phyloP scores from a whole-genome alignment of 2,329 filamentous ascomycete genomes.

The Neofusicoccum cordaticola region DNA sequence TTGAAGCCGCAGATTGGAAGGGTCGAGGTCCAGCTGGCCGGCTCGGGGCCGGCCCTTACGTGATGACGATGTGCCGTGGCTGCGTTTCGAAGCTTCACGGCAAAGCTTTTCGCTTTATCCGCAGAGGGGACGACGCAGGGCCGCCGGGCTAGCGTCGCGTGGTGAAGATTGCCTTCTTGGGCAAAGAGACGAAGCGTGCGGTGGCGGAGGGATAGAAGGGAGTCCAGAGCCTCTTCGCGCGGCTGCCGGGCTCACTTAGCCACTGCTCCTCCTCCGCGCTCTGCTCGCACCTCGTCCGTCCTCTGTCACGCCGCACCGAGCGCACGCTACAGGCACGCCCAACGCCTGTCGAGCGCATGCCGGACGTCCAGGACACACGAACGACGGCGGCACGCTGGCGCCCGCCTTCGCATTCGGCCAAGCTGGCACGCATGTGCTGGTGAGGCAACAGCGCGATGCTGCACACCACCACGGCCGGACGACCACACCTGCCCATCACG shows the following conservation, averaged over 20 bases:
- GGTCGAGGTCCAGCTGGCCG: no score
- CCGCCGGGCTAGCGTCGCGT: background rate
- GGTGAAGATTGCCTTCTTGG: background rate
- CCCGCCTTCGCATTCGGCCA: no score
- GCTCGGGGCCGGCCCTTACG: background rate
- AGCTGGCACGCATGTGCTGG: no score
- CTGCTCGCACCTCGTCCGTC: background rate
- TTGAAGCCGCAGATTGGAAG: background rate
- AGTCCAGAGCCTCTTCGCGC: background rate
- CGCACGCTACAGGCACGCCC: no score
- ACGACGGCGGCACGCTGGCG: no score
- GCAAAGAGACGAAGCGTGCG: background rate
- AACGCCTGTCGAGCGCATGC: no score
- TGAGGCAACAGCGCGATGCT: background rate
- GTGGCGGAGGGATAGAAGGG: background rate
- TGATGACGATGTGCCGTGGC: background rate
- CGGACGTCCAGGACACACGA: no score
- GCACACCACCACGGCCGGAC: background rate
- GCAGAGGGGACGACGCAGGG: background rate
- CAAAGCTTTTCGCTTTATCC: background rate
- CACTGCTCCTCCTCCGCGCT: no score
- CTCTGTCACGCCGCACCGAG: background rate
- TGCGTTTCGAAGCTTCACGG: background rate
- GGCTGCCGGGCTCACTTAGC: no score
- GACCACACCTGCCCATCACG: background rate